Percentiles rank a stretch among this genome's conserved stretches.
Conservation (phyloP, 2,329 filamentous ascomycete genomes). For the Fusarium lateritium region DNA sequence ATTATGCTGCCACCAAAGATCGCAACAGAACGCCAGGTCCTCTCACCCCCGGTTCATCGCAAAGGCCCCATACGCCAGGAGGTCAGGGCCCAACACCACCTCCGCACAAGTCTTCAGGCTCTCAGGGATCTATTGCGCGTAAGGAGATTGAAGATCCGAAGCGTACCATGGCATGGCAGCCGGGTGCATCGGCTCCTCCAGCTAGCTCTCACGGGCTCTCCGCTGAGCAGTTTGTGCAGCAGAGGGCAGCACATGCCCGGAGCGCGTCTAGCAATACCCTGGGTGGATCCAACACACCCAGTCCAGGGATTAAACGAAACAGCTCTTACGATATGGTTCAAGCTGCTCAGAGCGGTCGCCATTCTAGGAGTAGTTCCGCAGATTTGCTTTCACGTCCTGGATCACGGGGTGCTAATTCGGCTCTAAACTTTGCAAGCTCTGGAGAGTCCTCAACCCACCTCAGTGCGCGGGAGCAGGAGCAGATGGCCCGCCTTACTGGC, state of each 20-base stretch:
- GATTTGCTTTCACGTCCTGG: slow-evolving; percentile 66
- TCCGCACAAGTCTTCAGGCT: slow-evolving; percentile 43
- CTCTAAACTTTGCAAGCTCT: slow-evolving; percentile 63
- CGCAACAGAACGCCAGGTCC: slow-evolving; percentile 51
- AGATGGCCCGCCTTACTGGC: slow-evolving; percentile 86
- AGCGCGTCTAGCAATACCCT: slow-evolving; percentile 67
- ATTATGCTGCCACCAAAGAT: slow-evolving; percentile 65
- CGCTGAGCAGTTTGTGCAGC: slow-evolving; percentile 87
- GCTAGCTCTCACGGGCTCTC: slow-evolving; percentile 71
- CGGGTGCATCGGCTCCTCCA: slow-evolving; percentile 69
- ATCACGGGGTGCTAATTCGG: slow-evolving; percentile 70
- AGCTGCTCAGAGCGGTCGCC: slow-evolving; percentile 33
- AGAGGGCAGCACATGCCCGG: slow-evolving; percentile 77
- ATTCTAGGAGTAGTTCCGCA: slow-evolving; percentile 62
- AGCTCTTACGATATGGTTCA: slow-evolving; percentile 58
- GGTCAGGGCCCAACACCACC: slow-evolving; percentile 46
- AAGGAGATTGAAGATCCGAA: slow-evolving; percentile 69
- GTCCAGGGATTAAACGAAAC: slow-evolving; percentile 56
- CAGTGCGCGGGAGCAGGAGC: slow-evolving; percentile 90
- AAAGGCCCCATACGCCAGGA: slow-evolving; percentile 54
- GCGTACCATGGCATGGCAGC: slow-evolving; percentile 84
- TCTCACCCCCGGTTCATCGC: slow-evolving; percentile 28
- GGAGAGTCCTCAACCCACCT: slow-evolving; percentile 68
- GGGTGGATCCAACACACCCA: slow-evolving; percentile 46
- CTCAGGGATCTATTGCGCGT: slow-evolving; percentile 57